Conservation (phyloP, 1,284 basidiomycete genomes). For the Cronartium ribicola region DNA sequence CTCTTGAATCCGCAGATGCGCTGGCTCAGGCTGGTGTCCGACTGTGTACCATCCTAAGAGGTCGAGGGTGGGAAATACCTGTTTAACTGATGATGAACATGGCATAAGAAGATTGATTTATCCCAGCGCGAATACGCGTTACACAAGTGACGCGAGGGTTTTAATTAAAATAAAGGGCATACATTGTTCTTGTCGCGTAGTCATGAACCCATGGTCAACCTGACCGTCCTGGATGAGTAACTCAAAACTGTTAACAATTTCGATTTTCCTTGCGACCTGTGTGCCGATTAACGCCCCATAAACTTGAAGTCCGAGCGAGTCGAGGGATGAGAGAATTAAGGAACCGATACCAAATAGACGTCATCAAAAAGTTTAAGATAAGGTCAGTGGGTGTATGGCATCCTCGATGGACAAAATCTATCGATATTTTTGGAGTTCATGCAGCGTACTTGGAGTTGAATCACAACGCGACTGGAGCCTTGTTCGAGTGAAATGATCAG, state of each 20-base stretch:
- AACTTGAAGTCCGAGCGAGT: constrained; percentile 56
- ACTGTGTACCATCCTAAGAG: constrained; percentile 97
- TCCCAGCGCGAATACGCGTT: constrained; percentile 10
- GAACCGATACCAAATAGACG: background rate
- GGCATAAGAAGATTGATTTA: background rate
- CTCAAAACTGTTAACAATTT: constrained; percentile 95
- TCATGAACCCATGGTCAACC: constrained; percentile 72
- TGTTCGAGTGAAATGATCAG: constrained; percentile 83
- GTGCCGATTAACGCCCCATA: constrained; percentile 90
- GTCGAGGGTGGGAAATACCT: constrained; percentile 93
- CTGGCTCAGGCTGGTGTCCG: constrained; percentile 64
- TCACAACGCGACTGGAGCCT: too few relatives aligned
- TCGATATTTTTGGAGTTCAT: too few relatives aligned
- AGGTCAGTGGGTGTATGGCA: too few relatives aligned
- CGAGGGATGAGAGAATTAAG: too few relatives aligned
- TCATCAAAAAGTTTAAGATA: too few relatives aligned
- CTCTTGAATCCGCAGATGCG: constrained; percentile 76
- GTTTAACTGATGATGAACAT: constrained; percentile 67
- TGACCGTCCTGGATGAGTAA: constrained; percentile 58
- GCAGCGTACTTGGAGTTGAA: too few relatives aligned
- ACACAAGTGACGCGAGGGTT: background rate
- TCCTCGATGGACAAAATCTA: too few relatives aligned
- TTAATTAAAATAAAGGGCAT: constrained; percentile 49
- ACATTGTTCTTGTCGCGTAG: constrained; percentile 85
- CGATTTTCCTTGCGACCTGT: constrained; percentile 85